A percentile compares a stretch with the other conserved stretches of the same genome.
These are phyloP conservation scores for Backusella sp. DNA, from an alignment of 192 early-diverging fungal species.

Conservation along the genomic window DNA sequence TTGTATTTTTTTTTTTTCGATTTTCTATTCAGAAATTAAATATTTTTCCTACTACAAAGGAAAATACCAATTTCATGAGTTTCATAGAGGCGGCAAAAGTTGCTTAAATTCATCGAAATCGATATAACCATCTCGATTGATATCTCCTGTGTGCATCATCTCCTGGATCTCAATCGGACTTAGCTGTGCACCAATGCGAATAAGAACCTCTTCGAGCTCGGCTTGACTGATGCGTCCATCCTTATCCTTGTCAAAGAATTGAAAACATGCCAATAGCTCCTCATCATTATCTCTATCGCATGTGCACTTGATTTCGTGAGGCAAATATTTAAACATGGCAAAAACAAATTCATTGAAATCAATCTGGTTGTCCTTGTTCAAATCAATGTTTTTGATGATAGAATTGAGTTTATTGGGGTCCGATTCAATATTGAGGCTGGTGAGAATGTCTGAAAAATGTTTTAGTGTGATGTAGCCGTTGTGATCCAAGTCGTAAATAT, in stretches of 20 bases:
- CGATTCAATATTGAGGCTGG: neutral
- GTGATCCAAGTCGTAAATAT: slow-evolving; percentile 2
- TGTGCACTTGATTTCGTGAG: neutral
- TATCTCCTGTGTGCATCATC: slow-evolving; percentile 25
- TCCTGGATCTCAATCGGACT: slow-evolving; percentile 14
- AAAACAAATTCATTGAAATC: slow-evolving; percentile 23
- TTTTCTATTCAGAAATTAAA: too few species aligned
- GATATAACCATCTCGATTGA: slow-evolving; percentile 28
- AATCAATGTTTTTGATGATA: neutral
- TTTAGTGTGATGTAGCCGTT: neutral
- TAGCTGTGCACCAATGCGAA: slow-evolving; percentile 7
- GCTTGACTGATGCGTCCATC: slow-evolving; percentile 25
- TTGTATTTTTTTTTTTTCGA: too few species aligned
- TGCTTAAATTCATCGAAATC: slow-evolving; percentile 35
- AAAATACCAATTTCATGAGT: neutral
- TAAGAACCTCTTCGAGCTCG: slow-evolving; percentile 19
- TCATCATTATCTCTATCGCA: neutral
- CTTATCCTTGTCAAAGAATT: slow-evolving; percentile 26
- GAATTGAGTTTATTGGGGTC: neutral
- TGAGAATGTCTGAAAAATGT: neutral
- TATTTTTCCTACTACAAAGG: too few species aligned
- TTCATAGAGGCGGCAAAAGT: slow-evolving; percentile 17
- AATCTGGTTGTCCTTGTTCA: slow-evolving; percentile 4
- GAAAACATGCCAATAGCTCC: slow-evolving; percentile 21
- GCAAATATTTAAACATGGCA: slow-evolving; percentile 14